phyloP scores from a whole-genome alignment of 2,329 filamentous ascomycete species.

The Penicillium rolfsii region DNA sequence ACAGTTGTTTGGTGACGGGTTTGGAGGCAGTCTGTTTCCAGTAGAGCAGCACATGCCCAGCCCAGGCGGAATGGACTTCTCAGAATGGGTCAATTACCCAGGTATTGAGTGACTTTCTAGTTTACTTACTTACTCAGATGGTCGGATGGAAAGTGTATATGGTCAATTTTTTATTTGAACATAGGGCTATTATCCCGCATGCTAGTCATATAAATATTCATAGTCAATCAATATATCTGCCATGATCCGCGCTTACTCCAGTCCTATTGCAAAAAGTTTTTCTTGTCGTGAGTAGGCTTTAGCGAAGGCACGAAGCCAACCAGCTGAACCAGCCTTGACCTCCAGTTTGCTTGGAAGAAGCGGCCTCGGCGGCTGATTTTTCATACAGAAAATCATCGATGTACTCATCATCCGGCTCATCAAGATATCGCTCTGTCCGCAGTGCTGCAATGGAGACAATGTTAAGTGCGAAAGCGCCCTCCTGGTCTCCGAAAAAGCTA shows the following conservation, averaged over 20 bases:
- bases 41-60: conserved; percentile 37
- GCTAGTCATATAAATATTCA: neutral
- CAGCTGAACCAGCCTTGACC: conserved; percentile 17
- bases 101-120: conserved; percentile 24
- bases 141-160: conserved; percentile 8
- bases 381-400: conserved; percentile 18
- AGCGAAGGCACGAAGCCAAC: conserved; percentile 19
- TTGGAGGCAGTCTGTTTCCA: conserved; percentile 40
- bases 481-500: conserved; percentile 75
- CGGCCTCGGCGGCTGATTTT: conserved; percentile 4
- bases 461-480: conserved; percentile 67
- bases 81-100: conserved; percentile 46
- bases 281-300: neutral
- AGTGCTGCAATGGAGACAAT: conserved; percentile 60
- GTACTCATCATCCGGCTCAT: conserved; percentile 15
- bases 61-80: conserved; percentile 42
- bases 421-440: conserved; percentile 20
- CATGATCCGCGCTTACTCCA: conserved; percentile 6
- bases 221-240: neutral
- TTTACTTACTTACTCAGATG: neutral
- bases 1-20: conserved; percentile 42
- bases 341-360: neutral
- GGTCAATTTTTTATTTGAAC: conserved; percentile 3
- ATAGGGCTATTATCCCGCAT: neutral
- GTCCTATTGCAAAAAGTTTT: neutral